Base-by-base conservation (phyloP, 768 basidiomycete genomes). In the Amanita subjunquillea region DNA sequence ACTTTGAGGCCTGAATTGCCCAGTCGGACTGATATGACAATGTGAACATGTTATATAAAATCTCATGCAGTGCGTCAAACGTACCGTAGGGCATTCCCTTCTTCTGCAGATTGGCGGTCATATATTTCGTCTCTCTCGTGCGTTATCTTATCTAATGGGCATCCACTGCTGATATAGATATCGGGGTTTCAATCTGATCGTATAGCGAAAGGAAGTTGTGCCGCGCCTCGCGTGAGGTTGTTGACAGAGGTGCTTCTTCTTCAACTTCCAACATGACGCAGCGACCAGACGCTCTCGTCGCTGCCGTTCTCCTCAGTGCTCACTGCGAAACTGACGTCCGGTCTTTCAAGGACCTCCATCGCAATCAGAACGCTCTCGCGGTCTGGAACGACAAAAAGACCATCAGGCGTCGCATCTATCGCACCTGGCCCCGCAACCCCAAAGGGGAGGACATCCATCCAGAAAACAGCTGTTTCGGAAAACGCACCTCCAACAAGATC, bases 1-100 rank as follows among this genome's bases (percentile, higher is more conserved):
- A 86, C 75, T 60, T 84, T 78, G 39, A 81, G 64, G 2, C 82
- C 83, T 0, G 78, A 80, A 4, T 74, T 71, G 13, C 75, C 74
- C 9, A 76, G 59, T 22, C 70, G 67, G 58, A 67, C 83, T 79
- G 52, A 5, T n/a, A 10, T 4, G 13, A 22, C 20, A 3, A n/a
- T 47, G 20, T 20, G n/a, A 20, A 40, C 8, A 40, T 20, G 39
- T 20, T n/a, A 1, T 17, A 17, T 17, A 17, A 17, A 17, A 9
- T 20, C 17, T 8, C 34, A 12, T 5, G 34, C 10, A 34, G 34
- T 40, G n/a, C 39, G 20, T 20, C 39, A 40, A 20, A 40, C n/a
- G 1, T 20, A 40, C 39, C 17, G 9, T 40, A 40, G 17, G 39
- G 39, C 39, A 40, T 40, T 40, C 39, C 39, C 6, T 40, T 40